Evolutionary conservation across 176 grass and related monocot species (phyloP).

Genomic region (Oryza meridionalis): DNA sequence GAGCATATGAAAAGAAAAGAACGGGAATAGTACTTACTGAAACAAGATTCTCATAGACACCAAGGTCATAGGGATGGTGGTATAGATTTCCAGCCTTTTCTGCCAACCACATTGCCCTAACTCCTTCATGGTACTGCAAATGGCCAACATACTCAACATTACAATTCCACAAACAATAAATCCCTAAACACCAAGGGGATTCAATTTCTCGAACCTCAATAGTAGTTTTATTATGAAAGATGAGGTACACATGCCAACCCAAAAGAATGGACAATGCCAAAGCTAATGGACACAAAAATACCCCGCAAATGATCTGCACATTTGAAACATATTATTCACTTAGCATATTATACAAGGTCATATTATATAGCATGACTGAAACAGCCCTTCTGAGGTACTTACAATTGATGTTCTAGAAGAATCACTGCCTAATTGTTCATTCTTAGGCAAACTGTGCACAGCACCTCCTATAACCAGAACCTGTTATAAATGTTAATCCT

Average conservation of each 20-base stretch:
- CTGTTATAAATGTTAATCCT: constrained; percentile 55
- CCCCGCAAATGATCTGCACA: constrained; percentile 75
- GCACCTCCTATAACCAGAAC: constrained; percentile 69
- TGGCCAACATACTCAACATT: constrained; percentile 29
- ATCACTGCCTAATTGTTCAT: constrained; percentile 61
- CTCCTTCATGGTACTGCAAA: constrained; percentile 94
- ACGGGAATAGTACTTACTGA: constrained; percentile 55
- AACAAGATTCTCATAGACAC: constrained; percentile 84
- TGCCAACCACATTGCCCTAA: constrained; percentile 86
- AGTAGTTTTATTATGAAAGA: constrained; percentile 98
- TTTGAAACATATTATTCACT: not conserved
- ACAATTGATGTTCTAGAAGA: constrained; percentile 85
- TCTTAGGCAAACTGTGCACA: constrained; percentile 57
- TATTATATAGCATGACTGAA: constrained; percentile 4
- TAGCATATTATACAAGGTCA: constrained; percentile 2
- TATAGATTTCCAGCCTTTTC: constrained; percentile 90
- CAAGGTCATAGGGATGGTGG: constrained; percentile 87
- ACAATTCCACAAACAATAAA: constrained; percentile 14
- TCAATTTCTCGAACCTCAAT: constrained; percentile 76
- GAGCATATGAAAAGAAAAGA: constrained; percentile 18
- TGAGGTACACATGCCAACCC: constrained; percentile 91
- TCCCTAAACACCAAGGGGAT: not conserved
- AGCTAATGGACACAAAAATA: constrained; percentile 73
- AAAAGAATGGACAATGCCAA: constrained; percentile 68
- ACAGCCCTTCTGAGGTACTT: constrained; percentile 48